Evolutionary conservation across 2,329 filamentous ascomycete species (phyloP).

Genomic region (Lecanicillium sp.): DNA sequence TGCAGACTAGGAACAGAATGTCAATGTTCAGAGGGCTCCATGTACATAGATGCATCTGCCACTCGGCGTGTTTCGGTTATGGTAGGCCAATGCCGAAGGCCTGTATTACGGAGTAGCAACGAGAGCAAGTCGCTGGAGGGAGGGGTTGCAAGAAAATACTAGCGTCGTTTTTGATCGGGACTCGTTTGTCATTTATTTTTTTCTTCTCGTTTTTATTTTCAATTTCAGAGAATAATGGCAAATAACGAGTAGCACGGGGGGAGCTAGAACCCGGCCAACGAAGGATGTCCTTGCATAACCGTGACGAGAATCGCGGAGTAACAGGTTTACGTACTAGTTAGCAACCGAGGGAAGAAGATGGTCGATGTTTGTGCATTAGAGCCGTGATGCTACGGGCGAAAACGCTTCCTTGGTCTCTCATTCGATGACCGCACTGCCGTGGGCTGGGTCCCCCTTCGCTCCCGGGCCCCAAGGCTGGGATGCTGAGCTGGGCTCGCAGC

Average conservation of each 20-base stretch:
- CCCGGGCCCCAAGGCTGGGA: background rate
- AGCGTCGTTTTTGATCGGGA: conserved; percentile 7
- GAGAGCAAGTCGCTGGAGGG: background rate
- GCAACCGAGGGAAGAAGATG: conserved; percentile 13
- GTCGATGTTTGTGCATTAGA: conserved; percentile 1
- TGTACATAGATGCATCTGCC: conserved; percentile 6
- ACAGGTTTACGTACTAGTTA: conserved; percentile 10
- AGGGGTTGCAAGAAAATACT: background rate
- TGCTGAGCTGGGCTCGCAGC: background rate
- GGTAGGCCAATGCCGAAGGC: conserved; percentile 4
- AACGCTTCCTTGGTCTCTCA: too few relatives aligned
- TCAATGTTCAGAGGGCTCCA: too few relatives aligned
- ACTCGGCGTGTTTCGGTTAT: conserved; percentile 12
- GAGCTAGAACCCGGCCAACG: background rate
- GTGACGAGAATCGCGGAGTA: conserved; percentile 12
- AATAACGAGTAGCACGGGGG: background rate
- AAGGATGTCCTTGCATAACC: conserved; percentile 4
- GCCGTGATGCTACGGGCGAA: conserved; percentile 6
- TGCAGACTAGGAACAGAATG: too few relatives aligned
- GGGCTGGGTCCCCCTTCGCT: background rate
- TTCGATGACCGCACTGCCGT: too few relatives aligned
- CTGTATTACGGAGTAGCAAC: background rate
- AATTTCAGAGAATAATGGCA: too few relatives aligned
- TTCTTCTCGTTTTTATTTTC: too few relatives aligned
- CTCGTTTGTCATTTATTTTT: too few relatives aligned